Evolutionary conservation across 495 filamentous ascomycete species (phyloP).

Genomic region (Podospora conica): DNA sequence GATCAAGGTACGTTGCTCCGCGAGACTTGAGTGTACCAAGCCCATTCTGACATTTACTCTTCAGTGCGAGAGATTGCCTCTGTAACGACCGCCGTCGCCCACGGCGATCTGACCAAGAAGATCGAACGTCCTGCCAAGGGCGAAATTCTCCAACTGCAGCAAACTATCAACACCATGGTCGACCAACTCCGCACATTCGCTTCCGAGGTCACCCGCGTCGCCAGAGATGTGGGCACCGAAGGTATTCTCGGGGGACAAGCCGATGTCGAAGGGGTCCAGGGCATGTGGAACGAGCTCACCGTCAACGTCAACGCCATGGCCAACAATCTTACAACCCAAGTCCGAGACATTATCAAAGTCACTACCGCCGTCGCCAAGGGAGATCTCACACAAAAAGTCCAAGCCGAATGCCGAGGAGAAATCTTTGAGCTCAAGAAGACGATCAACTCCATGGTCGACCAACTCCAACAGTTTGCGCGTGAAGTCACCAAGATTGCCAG

Average conservation of each 20-base stretch:
- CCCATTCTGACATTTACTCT: background rate
- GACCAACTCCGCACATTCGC: constrained; percentile 96
- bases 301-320: constrained; percentile 99
- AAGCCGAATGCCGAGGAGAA: constrained; percentile 94
- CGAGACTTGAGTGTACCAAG: background rate
- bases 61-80: constrained; percentile 91
- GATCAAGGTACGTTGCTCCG: constrained; percentile 43
- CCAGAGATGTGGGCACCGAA: constrained; percentile 94
- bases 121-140: constrained; percentile 90
- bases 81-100: constrained; percentile 92
- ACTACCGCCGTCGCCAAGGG: constrained; percentile 97
- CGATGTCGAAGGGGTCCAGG: constrained; percentile 78
- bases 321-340: constrained; percentile 94
- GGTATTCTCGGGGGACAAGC: constrained; percentile 96
- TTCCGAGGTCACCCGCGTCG: constrained; percentile 92
- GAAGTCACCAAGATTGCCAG: constrained; percentile 97
- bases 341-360: constrained; percentile 95
- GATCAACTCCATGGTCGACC: constrained; percentile 99
- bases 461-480: constrained; percentile 91
- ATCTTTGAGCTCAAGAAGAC: constrained; percentile 93
- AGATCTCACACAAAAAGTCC: constrained; percentile 94
- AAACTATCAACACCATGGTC: constrained; percentile 99
- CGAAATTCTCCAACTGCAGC: constrained; percentile 92
- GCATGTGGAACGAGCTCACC: constrained; percentile 93
- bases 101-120: constrained; percentile 93